These are phyloP conservation scores for Collybia mongolica DNA, from an alignment of 768 basidiomycete genomes.

Conservation along the genomic window DNA sequence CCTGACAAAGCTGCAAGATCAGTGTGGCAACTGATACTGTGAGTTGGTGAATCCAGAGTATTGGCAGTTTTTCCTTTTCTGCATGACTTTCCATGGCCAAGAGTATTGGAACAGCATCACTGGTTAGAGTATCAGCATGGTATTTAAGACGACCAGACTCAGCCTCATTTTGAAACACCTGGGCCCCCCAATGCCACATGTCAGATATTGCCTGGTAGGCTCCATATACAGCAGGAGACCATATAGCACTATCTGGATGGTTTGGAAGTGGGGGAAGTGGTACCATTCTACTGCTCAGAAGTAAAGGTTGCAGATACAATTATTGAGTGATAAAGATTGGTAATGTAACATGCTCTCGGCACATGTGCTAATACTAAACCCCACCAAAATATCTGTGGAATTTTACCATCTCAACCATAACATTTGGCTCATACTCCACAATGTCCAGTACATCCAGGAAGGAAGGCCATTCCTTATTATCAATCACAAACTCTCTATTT, in stretches of 20 bases:
- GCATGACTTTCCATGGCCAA: not conserved
- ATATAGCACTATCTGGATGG: not conserved
- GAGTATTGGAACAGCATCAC: not conserved
- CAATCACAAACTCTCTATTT: too few relatives aligned
- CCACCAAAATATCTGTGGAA: too few relatives aligned
- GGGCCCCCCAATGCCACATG: not conserved
- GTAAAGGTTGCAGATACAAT: too few relatives aligned
- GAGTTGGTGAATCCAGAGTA: not conserved
- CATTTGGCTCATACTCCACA: too few relatives aligned
- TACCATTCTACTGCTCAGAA: too few relatives aligned
- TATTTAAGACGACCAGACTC: not conserved
- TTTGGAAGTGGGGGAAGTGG: slow-evolving; percentile 4
- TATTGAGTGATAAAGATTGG: too few relatives aligned
- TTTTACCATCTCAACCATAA: too few relatives aligned
- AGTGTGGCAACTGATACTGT: not conserved
- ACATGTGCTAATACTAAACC: too few relatives aligned
- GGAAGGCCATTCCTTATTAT: too few relatives aligned
- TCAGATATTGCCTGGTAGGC: not conserved
- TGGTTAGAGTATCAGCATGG: not conserved
- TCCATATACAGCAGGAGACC: slow-evolving; percentile 1
- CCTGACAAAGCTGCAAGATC: not conserved
- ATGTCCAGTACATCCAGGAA: too few relatives aligned
- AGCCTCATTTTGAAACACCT: not conserved
- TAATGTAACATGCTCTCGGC: too few relatives aligned
- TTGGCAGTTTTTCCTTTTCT: not conserved